A percentile compares a stretch with the other conserved stretches of the same genome.
Evolutionary conservation across 2,329 filamentous ascomycete genomes (phyloP).

Genomic region (Epichloe aotearoae): DNA sequence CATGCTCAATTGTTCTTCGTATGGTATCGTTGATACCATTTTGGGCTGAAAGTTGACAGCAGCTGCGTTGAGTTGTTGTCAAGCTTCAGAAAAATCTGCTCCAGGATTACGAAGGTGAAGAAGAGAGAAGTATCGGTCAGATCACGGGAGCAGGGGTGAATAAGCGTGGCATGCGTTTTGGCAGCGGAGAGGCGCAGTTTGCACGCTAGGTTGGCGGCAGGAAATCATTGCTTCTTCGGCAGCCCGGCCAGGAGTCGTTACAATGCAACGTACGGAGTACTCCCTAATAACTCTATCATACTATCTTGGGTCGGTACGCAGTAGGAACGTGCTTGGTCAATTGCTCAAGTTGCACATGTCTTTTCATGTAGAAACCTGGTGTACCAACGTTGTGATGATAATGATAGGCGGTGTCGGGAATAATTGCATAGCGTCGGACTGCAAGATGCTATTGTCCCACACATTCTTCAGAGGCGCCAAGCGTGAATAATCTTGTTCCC

Average conservation of each 20-base stretch:
- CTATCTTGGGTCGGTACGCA: not conserved
- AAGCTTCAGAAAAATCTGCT: not conserved
- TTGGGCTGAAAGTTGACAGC: not conserved
- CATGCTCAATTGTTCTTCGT: too few species aligned
- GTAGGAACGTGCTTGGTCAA: not conserved
- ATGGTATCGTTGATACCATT: not conserved
- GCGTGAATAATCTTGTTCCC: not conserved
- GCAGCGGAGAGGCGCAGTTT: not conserved
- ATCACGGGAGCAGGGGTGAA: not conserved
- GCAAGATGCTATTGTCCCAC: not conserved
- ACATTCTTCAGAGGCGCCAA: not conserved
- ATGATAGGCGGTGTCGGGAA: not conserved
- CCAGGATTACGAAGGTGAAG: not conserved
- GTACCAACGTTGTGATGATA: not conserved
- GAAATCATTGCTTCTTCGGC: not conserved
- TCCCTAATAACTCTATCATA: not conserved
- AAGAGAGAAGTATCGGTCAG: not conserved
- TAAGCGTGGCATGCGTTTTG: not conserved
- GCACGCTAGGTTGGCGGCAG: not conserved
- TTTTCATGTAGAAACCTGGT: not conserved
- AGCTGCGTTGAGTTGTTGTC: not conserved
- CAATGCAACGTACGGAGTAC: not conserved
- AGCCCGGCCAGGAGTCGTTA: not conserved
- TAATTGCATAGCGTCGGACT: not conserved
- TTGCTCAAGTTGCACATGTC: not conserved